Conservation (phyloP, 768 basidiomycete species). For the Lactarius hengduanensis region DNA sequence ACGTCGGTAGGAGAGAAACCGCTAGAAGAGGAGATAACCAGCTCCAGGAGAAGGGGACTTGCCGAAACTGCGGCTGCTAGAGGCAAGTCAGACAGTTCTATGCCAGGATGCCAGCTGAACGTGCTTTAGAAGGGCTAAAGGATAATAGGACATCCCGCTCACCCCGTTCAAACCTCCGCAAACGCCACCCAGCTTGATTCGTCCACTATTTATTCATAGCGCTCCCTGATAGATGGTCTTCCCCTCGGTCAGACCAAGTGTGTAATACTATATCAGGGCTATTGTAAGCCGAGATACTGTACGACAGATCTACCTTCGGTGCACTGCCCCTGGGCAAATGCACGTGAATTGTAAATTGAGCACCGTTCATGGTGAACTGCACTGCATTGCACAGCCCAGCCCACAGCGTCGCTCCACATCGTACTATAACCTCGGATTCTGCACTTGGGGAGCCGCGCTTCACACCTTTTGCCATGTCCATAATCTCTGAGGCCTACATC, state of each 20-base stretch:
- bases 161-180: constrained; percentile 8
- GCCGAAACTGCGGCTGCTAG: constrained; percentile 4
- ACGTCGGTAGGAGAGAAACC: constrained; percentile 3
- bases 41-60: constrained; percentile 7
- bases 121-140: constrained; percentile 1
- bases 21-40: constrained; percentile 9
- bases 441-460: background rate
- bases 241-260: background rate
- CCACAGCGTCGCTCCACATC: background rate
- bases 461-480: constrained; percentile 5
- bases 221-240: background rate
- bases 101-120: constrained; percentile 3
- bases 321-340: background rate
- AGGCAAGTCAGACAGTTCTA: constrained; percentile 7
- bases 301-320: background rate
- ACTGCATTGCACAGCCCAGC: background rate
- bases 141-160: constrained; percentile 12
- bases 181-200: constrained; percentile 16
- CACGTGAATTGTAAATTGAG: no score
- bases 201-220: background rate
- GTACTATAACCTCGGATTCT: background rate
- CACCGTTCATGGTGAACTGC: background rate
- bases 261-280: background rate
- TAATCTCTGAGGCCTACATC: constrained; percentile 17
- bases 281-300: background rate